A percentile compares a stretch with the other conserved stretches of the same genome.
These are phyloP conservation scores for Pleurozium schreberi DNA, from an alignment of 225 moss, liverwort and hornwort genomes.

Conservation along the genomic window DNA sequence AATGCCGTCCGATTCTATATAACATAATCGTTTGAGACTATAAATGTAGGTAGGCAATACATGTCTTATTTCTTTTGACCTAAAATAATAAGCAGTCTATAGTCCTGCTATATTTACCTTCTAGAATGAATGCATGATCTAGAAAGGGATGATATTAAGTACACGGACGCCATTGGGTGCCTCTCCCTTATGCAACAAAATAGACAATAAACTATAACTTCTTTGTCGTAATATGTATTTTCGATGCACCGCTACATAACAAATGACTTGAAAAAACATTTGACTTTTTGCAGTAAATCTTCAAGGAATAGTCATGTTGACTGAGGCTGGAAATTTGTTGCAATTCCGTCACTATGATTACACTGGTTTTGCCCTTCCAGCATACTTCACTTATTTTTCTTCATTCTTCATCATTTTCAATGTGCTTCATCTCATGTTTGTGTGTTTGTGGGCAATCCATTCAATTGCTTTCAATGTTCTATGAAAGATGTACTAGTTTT, in stretches of 20 bases:
- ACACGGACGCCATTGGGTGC: too few relatives aligned
- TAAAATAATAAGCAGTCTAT: too few relatives aligned
- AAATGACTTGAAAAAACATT: neutral
- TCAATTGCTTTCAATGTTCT: neutral
- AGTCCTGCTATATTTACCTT: too few relatives aligned
- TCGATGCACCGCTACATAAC: neutral
- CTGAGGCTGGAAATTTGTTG: neutral
- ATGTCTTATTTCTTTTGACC: too few relatives aligned
- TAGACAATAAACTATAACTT: neutral
- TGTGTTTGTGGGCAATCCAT: neutral
- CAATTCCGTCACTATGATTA: neutral
- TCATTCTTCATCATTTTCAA: neutral
- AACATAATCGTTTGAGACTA: too few relatives aligned
- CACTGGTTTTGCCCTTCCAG: neutral
- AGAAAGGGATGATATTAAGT: too few relatives aligned
- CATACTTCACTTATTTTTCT: neutral
- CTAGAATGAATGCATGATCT: too few relatives aligned
- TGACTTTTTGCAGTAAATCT: neutral
- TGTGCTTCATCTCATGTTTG: neutral
- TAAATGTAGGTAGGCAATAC: too few relatives aligned
- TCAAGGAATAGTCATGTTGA: neutral
- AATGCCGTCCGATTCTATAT: too few relatives aligned
- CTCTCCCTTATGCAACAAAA: neutral
- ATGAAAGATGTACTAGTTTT: neutral
- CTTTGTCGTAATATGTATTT: neutral